A percentile compares a stretch with the other conserved stretches of the same genome.
Conservation (phyloP, 352 stramenopile species). For the Phytopythium delawarense region DNA sequence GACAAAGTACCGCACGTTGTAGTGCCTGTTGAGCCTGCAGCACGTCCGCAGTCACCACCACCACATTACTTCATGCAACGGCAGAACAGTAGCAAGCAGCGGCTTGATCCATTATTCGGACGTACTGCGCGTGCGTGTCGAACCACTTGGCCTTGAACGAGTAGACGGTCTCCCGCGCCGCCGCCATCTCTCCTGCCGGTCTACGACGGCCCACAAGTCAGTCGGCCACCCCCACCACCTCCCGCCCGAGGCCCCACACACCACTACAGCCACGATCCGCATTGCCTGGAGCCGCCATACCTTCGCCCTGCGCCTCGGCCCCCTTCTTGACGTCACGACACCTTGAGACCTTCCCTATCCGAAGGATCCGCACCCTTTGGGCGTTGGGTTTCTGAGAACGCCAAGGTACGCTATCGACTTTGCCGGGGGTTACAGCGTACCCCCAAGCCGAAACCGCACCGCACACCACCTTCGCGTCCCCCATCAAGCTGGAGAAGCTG, state of each 20-base stretch:
- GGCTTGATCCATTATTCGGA: not conserved
- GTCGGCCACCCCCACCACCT: not conserved
- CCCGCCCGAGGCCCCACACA: not conserved
- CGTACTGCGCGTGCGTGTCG: slow-evolving; percentile 68
- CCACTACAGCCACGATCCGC: not conserved
- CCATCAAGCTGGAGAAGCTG: not conserved
- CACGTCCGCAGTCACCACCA: not conserved
- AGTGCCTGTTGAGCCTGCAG: slow-evolving; percentile 67
- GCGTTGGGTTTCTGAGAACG: not conserved
- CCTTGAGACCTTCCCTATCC: not conserved
- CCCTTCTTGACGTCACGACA: not conserved
- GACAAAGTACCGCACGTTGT: slow-evolving; percentile 77
- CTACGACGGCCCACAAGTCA: not conserved
- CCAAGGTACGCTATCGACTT: not conserved
- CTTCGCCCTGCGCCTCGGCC: not conserved
- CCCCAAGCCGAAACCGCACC: not conserved
- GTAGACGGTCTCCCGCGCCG: slow-evolving; percentile 69
- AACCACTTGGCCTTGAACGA: slow-evolving; percentile 83
- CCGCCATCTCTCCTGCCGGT: slow-evolving; percentile 34
- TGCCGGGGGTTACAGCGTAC: not conserved
- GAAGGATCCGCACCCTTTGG: not conserved
- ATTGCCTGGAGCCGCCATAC: not conserved
- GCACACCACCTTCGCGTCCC: not conserved
- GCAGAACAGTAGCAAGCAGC: not conserved
- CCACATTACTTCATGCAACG: too few relatives aligned